phyloP scores from a whole-genome alignment of 2,329 filamentous ascomycete genomes.

The Davidsoniella eucalypti region DNA sequence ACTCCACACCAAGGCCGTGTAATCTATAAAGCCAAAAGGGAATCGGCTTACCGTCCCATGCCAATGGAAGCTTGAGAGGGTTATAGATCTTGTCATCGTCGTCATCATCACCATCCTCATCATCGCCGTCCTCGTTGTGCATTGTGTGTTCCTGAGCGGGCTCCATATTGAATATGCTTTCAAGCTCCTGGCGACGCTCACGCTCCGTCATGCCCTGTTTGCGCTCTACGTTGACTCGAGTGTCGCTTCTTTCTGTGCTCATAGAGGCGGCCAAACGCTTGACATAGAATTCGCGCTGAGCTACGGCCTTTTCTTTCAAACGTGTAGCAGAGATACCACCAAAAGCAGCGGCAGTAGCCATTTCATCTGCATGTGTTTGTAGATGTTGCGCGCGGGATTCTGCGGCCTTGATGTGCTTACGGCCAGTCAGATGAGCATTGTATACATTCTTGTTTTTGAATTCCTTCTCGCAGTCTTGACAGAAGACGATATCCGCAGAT shows the following conservation, averaged over 20 bases:
- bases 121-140: slow-evolving; percentile 37
- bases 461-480: slow-evolving; percentile 79
- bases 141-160: slow-evolving; percentile 8
- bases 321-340: slow-evolving; percentile 28
- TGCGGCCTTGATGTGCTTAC: slow-evolving; percentile 81
- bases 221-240: slow-evolving; percentile 84
- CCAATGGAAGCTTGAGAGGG: slow-evolving; percentile 83
- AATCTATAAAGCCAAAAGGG: slow-evolving; percentile 98
- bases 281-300: slow-evolving; percentile 72
- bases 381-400: slow-evolving; percentile 41
- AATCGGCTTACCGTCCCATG: slow-evolving; percentile 98
- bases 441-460: slow-evolving; percentile 95
- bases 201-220: slow-evolving; percentile 96
- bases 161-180: slow-evolving; percentile 55
- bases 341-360: slow-evolving; percentile 17
- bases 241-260: slow-evolving; percentile 75
- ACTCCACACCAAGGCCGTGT: slow-evolving; percentile 87
- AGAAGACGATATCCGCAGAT: slow-evolving; percentile 58
- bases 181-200: slow-evolving; percentile 84
- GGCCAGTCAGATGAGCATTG: slow-evolving; percentile 71
- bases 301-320: slow-evolving; percentile 77
- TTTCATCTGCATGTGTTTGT: slow-evolving; percentile 20
- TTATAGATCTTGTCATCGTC: slow-evolving; percentile 90
- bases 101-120: slow-evolving; percentile 46
- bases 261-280: slow-evolving; percentile 67